Evolutionary conservation across 2,329 filamentous ascomycete genomes (phyloP).

Genomic region (Fusarium nygamai): DNA sequence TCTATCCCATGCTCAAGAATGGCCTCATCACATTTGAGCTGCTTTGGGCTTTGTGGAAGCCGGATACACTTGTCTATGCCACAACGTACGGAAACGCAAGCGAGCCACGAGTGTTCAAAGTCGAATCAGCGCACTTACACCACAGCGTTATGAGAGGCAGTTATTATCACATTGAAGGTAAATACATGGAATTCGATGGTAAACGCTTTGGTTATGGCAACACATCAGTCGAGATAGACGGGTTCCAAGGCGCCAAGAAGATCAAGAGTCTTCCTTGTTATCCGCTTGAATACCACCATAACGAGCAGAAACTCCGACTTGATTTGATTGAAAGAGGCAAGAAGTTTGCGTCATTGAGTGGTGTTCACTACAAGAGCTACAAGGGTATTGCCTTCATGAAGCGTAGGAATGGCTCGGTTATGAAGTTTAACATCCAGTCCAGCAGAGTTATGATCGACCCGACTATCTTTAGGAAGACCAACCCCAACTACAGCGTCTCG

Average conservation of each 20-base stretch:
- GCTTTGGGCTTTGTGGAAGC: conserved; percentile 89
- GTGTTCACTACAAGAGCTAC: conserved; percentile 84
- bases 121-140: conserved; percentile 79
- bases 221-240: conserved; percentile 73
- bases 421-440: conserved; percentile 87
- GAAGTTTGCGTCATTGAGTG: conserved; percentile 83
- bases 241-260: conserved; percentile 83
- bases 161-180: conserved; percentile 80
- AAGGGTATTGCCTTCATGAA: conserved; percentile 88
- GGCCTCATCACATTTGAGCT: conserved; percentile 90
- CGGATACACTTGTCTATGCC: conserved; percentile 81
- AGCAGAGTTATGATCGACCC: conserved; percentile 90
- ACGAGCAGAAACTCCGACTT: conserved; percentile 70
- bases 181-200: conserved; percentile 88
- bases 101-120: conserved; percentile 83
- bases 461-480: conserved; percentile 81
- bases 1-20: conserved; percentile 82
- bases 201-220: conserved; percentile 83
- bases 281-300: conserved; percentile 82
- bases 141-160: conserved; percentile 74
- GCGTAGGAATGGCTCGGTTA: conserved; percentile 69
- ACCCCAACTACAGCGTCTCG: conserved; percentile 85
- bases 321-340: conserved; percentile 83
- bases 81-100: conserved; percentile 80
- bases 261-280: conserved; percentile 83